Base-by-base conservation (phyloP, 495 filamentous ascomycete genomes). In the Pyrenopolyporus hunteri region DNA sequence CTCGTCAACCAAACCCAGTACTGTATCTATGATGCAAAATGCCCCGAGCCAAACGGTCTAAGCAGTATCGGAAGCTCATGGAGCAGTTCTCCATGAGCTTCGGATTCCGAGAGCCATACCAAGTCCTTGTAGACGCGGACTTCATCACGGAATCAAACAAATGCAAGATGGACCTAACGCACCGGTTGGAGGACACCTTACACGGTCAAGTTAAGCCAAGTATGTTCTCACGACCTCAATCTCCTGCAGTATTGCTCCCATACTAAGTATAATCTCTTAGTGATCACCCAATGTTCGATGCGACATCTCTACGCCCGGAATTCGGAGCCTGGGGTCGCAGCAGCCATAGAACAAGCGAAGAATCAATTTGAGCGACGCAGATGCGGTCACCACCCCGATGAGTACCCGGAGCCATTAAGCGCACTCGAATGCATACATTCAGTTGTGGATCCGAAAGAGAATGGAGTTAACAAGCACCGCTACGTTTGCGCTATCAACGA, bases 31-130 rank as follows among this genome's bases (percentile, higher is more conserved):
- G 33, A 64, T 52, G 66, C 45, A 84, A 71, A 59, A 96, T 96
- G 91, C 69, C 69, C 52, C 85, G 89, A 69, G 92, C 90, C 55
- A 97, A 97, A 74, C 86, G 94, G 59, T 87, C 89, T 5, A 98
- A 97, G 79, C 89, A 92, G 72, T 98, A 98, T 76, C 87, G 91
- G 69, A 96, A 96, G 85, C 83, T 97, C 55, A 97, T 99, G 92
- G 85, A 90, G 64, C 86, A 92, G 68, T 98, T 92, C 84, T 84
- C 85, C 67, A 78, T 91, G 58, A 83, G 81, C 42, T 95, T 93
- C 63, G 87, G 88, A 17, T 97, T 96, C 73, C 90, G 93, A 51
- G 89, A 92, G 70, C 91, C 93, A 4, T 98, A 97, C 71, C 93
- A 98, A 78, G 87, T 98, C 13, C 82, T 98, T 29, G 84, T 94